phyloP scores from a whole-genome alignment of 371 early-diverging fungal genomes.

The Gilbertella persicaria region DNA sequence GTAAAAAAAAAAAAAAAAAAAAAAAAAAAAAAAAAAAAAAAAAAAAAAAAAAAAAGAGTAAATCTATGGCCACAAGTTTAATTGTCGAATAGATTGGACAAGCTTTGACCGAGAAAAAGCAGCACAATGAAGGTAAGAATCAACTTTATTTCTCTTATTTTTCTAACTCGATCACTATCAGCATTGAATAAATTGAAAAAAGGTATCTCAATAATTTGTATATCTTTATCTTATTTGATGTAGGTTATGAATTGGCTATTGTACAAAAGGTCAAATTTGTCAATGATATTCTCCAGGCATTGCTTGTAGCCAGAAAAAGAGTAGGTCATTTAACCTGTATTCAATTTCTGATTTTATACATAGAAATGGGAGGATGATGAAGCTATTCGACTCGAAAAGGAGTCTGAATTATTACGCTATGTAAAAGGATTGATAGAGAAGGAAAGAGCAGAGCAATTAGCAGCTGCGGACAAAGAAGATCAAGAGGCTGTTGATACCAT shows the following conservation, averaged over 20 bases:
- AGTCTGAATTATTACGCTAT: conserved; percentile 64
- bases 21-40: too few species aligned
- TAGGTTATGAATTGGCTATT: conserved; percentile 58
- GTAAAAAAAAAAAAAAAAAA: conserved; percentile 24
- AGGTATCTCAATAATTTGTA: conserved; percentile 33
- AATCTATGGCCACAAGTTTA: neutral
- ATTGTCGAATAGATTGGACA: conserved; percentile 50
- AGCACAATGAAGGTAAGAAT: conserved; percentile 45
- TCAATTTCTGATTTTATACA: neutral
- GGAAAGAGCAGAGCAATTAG: conserved; percentile 44
- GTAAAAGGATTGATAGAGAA: conserved; percentile 59
- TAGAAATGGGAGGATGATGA: conserved; percentile 70
- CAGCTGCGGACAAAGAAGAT: conserved; percentile 20
- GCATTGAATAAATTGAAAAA: conserved; percentile 59
- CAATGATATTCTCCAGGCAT: conserved; percentile 60
- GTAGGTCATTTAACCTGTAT: conserved; percentile 21
- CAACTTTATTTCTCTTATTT: neutral
- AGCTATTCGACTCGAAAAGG: conserved; percentile 56
- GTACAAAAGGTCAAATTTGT: conserved; percentile 58
- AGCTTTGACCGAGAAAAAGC: conserved; percentile 53
- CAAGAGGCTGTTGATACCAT: conserved; percentile 42
- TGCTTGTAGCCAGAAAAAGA: conserved; percentile 56
- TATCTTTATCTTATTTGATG: neutral
- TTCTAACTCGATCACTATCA: conserved; percentile 3
- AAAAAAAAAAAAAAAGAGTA: neutral